Base-by-base conservation (phyloP, 2,329 filamentous ascomycete species). In the Polychaeton citri region DNA sequence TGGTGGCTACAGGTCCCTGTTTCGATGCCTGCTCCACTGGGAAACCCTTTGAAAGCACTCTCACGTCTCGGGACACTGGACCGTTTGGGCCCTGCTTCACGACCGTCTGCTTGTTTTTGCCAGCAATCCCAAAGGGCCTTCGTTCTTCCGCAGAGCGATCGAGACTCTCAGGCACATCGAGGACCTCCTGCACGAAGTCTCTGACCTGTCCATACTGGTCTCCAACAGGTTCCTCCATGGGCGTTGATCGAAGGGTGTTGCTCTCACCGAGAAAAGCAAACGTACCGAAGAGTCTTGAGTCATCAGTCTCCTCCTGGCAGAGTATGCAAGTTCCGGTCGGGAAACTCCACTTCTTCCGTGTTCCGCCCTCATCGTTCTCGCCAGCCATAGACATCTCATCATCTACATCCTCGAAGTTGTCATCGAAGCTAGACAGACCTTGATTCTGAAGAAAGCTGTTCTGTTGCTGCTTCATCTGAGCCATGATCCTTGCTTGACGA, bases 401-500 rank as follows among this genome's bases (percentile, higher is more conserved):
- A 36, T 81, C 78, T 19, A 83, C 72, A 32, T 90, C 80, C 18
- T 77, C 70, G 26, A 81, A 75, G n/a, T 82, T 83, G 34, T 85
- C 73, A 40, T 90, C 81, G 10, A 83, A 86, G 81, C 85, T 94
- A 57, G 94, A 82, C 41, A 94, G 73, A 30, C 78, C 80, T 57
- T 95, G 87, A 44, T 80, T 90, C 38, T 84, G 81, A 62, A 98
- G 65, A 61, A 98, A 98, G 50, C 76, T 90, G 60, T 92, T 88
- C 55, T 96, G 92, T 53, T 98, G 88, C 54, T 94, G 81, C 56
- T 96, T 90, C 61, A 98, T 95, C 53, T 95, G 86, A 2, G 87
- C 90, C 87, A 98, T 95, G 20, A 98, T 85, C 51, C 77, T 81
- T 2, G 87, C 87, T 59, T 96, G 87, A 16, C 90, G 76, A 48